phyloP scores from a whole-genome alignment of 2,329 filamentous ascomycete genomes.

The Aspergillus melleus region DNA sequence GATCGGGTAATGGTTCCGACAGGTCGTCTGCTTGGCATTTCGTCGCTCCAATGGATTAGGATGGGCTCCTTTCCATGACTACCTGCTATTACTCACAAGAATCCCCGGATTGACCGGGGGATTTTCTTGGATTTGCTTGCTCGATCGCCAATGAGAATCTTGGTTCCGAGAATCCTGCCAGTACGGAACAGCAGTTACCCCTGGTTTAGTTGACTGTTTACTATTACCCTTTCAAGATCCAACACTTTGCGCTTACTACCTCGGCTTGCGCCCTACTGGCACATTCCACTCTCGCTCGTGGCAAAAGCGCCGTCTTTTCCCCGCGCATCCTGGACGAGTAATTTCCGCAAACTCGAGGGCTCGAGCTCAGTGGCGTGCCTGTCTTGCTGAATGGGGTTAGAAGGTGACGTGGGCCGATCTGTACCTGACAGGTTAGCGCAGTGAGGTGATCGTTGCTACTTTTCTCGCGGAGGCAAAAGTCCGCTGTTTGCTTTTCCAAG shows the following conservation, averaged over 20 bases:
- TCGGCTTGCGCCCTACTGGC: background rate
- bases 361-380: background rate
- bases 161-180: background rate
- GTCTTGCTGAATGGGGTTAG: slow-evolving; percentile 6
- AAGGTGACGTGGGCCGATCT: slow-evolving; percentile 8
- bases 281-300: background rate
- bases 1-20: background rate
- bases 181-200: background rate
- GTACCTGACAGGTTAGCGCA: slow-evolving; percentile 6
- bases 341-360: background rate
- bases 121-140: background rate
- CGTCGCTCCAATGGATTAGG: background rate
- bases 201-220: background rate
- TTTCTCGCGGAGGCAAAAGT: background rate
- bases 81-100: background rate
- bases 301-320: background rate
- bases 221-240: no score
- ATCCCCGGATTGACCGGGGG: background rate
- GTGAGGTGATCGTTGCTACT: slow-evolving; percentile 6
- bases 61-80: background rate
- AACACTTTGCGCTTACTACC: background rate
- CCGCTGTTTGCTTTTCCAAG: background rate
- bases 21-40: background rate
- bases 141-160: background rate
- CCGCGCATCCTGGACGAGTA: background rate